Percentiles rank a stretch among this genome's conserved stretches.
phyloP scores from a whole-genome alignment of 139 green algal species.

The Nannochloris sp. region DNA sequence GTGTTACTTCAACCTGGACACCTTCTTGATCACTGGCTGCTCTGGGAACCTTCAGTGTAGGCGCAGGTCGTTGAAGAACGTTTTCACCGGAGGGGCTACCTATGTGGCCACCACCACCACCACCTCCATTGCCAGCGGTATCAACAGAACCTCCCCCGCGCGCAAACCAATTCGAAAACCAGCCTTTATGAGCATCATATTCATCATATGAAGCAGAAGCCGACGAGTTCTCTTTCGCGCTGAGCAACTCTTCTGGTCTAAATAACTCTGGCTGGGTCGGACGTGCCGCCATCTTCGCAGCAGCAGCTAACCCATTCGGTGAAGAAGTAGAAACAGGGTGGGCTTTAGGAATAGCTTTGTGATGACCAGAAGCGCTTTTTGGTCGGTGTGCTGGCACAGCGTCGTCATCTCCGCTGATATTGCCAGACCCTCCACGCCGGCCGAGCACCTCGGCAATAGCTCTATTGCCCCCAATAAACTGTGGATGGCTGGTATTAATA shows the following conservation, averaged over 20 bases:
- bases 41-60: constrained; percentile 34
- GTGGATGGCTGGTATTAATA: constrained; percentile 94
- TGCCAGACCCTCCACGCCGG: neutral
- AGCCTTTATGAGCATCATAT: constrained; percentile 7
- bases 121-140: neutral
- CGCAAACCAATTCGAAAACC: constrained; percentile 31
- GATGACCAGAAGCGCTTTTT: neutral
- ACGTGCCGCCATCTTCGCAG: neutral
- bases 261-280: constrained; percentile 39
- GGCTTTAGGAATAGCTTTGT: neutral
- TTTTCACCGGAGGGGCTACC: neutral
- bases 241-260: constrained; percentile 38
- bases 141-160: neutral
- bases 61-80: constrained; percentile 1
- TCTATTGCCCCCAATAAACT: constrained; percentile 77
- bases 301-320: neutral
- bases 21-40: constrained; percentile 47
- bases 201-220: neutral
- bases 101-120: neutral
- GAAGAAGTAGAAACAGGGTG: neutral
- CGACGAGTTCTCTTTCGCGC: neutral
- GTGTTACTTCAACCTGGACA: constrained; percentile 82
- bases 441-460: constrained; percentile 51
- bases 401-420: neutral
- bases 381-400: neutral